These are phyloP conservation scores for Lentinula detonsa DNA, from an alignment of 768 basidiomycete species.

Conservation along the genomic window DNA sequence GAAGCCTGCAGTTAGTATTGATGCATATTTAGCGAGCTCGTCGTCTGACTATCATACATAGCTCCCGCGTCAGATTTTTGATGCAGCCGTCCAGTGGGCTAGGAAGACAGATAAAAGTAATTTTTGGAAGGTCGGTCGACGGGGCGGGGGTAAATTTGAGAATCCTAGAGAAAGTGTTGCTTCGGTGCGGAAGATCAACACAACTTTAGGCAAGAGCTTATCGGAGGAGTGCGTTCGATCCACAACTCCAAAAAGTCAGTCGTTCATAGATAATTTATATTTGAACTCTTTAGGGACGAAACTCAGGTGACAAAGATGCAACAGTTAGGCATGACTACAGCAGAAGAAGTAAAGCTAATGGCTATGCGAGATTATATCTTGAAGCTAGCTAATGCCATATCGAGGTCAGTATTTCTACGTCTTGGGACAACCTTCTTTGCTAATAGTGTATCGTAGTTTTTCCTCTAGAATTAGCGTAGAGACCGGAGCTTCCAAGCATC, in stretches of 20 bases:
- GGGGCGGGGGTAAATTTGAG: conserved; percentile 41
- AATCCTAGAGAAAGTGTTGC: conserved; percentile 70
- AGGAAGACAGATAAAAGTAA: conserved; percentile 73
- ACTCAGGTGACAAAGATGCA: conserved; percentile 69
- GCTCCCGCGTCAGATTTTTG: conserved; percentile 70
- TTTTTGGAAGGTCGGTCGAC: conserved; percentile 56
- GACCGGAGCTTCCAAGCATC: conserved; percentile 53
- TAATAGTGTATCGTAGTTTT: conserved; percentile 39
- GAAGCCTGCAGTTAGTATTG: conserved; percentile 69
- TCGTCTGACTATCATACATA: conserved; percentile 13
- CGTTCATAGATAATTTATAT: not conserved
- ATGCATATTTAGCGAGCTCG: not conserved
- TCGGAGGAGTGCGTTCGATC: conserved; percentile 65
- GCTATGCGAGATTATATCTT: conserved; percentile 85
- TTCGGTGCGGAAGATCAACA: conserved; percentile 50
- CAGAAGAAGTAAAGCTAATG: conserved; percentile 82
- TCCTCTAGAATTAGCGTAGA: conserved; percentile 59
- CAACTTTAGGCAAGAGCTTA: conserved; percentile 41
- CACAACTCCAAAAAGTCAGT: not conserved
- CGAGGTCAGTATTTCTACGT: conserved; percentile 45
- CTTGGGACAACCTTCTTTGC: not conserved
- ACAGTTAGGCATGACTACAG: conserved; percentile 78
- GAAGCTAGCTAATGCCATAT: conserved; percentile 73
- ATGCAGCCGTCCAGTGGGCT: conserved; percentile 85
- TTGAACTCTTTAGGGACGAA: conserved; percentile 57